Evolutionary conservation across 371 early-diverging fungal genomes (phyloP), one percentile per base, ranked within the genome.

Genomic region (Dichotomocladium elegans): DNA sequence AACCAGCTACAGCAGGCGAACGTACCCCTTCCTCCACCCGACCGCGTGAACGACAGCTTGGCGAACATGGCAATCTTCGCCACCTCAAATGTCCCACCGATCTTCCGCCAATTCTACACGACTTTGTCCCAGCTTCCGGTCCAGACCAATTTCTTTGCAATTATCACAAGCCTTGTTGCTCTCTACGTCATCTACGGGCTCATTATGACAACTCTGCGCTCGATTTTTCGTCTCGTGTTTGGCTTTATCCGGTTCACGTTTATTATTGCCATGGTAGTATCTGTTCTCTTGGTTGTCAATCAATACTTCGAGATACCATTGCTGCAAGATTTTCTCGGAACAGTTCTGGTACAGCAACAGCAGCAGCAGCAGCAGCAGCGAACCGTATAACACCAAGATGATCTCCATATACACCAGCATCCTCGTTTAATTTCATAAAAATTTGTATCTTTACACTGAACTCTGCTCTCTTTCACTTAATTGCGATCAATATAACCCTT

Each of bases 201-300:
- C 15, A 45, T 74, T n/a, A 31, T 66, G 2, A 47, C 57, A 17
- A 49, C 50, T 2, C 34, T 72, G 3, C 64, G 68, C 12, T 63
- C 66, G 50, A 29, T 70, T 2, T 63, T 63, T 22, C 56, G 72
- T 24, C 31, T 72, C n/a, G 33, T 68, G 3, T 66, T 55, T 49
- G 66, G 66, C 5, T 75, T 75, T 60, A 53, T 75, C 21, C 65
- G 68, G 3, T 71, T 74, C 47, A 64, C 59, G 29, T 53, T 70
- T 17, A 58, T 74, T 31, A 47, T 68, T 19, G 48, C 48, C 46
- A 28, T 66, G 35, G 14, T 65, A 17, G 60, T 51, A 2, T 51
- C 46, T 5, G 21, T 60, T 1, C 31, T 64, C 6, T 57, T 57
- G 29, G 33, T 68, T 15, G 40, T 64, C n/a, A 55, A 64, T 24